These are phyloP conservation scores for Boletus reticuloceps DNA, from an alignment of 768 basidiomycete species.

Conservation along the genomic window DNA sequence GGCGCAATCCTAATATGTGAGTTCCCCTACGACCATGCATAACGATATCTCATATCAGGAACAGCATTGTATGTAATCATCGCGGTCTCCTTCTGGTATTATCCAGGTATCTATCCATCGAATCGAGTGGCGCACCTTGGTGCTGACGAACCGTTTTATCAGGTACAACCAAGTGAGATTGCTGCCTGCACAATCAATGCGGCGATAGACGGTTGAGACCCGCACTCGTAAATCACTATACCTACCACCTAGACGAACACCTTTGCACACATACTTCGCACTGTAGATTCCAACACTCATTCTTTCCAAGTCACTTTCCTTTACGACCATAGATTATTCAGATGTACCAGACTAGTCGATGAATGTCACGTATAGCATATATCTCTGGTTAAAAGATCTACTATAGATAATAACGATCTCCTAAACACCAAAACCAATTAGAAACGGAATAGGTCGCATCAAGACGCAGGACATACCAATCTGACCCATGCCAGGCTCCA, in stretches of 20 bases:
- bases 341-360: slow-evolving; percentile 2
- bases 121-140: neutral
- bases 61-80: slow-evolving; percentile 70
- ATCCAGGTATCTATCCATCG: slow-evolving; percentile 31
- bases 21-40: slow-evolving; percentile 17
- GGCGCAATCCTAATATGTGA: slow-evolving; percentile 69
- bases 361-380: slow-evolving; percentile 2
- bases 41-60: neutral
- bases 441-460: neutral
- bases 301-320: slow-evolving; percentile 13
- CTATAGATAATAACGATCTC: slow-evolving; percentile 42
- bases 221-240: neutral
- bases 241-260: slow-evolving; percentile 4
- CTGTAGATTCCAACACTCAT: slow-evolving; percentile 14
- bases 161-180: slow-evolving; percentile 27
- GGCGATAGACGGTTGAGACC: neutral
- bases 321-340: neutral
- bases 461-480: slow-evolving; percentile 52
- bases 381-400: slow-evolving; percentile 10
- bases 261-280: slow-evolving; percentile 4
- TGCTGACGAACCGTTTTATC: slow-evolving; percentile 1
- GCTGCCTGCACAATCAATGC: slow-evolving; percentile 10
- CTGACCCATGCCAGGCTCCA: slow-evolving; percentile 87
- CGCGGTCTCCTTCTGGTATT: slow-evolving; percentile 67
- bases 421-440: slow-evolving; percentile 17